Percentiles rank a stretch among this genome's conserved stretches.
Conservation (phyloP, 108 stramenopile species). For the Epithemia pelagica region DNA sequence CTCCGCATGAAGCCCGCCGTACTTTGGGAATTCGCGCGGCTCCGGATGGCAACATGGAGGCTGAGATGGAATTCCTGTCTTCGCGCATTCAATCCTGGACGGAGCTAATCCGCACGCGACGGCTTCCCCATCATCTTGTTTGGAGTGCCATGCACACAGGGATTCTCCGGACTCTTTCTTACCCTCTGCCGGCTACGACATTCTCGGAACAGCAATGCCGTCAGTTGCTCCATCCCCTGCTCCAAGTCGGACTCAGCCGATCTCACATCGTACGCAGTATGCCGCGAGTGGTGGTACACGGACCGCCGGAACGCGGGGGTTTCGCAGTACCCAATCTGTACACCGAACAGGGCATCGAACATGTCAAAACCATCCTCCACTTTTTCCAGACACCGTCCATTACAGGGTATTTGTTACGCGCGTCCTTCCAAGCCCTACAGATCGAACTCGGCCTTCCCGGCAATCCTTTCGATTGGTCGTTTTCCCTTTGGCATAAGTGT, state of each 20-base stretch:
- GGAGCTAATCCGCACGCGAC: constrained; percentile 2
- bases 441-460: neutral
- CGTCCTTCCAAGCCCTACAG: neutral
- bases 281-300: neutral
- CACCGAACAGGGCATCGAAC: neutral
- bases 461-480: neutral
- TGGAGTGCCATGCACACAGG: neutral
- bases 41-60: neutral
- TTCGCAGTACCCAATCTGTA: neutral
- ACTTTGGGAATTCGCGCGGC: neutral
- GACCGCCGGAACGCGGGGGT: neutral
- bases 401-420: neutral
- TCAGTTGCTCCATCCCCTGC: too few species aligned
- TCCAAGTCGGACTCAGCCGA: neutral
- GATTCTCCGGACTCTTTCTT: neutral
- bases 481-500: neutral
- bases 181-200: neutral
- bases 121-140: constrained; percentile 1
- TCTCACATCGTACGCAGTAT: neutral
- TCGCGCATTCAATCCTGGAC: neutral
- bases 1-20: neutral
- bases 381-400: neutral
- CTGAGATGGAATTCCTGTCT: neutral
- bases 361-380: neutral
- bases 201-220: neutral